Evolutionary conservation across 2,329 filamentous ascomycete species (phyloP), one percentile per base, ranked within the genome.

Genomic region (Scorias spongiosa): DNA sequence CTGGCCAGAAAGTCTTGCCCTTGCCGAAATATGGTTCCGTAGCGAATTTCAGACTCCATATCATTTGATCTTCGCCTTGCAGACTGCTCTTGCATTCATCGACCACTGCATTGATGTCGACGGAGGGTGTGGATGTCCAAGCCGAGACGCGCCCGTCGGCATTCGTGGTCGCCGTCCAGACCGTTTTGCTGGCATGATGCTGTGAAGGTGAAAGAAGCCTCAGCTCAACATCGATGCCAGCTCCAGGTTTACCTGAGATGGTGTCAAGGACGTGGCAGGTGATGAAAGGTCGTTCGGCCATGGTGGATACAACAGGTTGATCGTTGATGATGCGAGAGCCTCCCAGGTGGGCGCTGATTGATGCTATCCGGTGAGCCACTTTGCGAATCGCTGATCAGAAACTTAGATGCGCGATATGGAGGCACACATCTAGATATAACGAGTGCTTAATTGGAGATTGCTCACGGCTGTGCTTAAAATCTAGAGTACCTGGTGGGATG

Each of bases 261-360:
- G 84, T 89, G 70, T 91, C 83, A 61, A 91, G 83, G 63, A 88
- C 76, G 69, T 91, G 84, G 69, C 84, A 89, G 62, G 84, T 89
- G 57, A 91, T 89, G 58, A 76, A 76, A 52, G 60, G 69, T 60
- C 53, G 54, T 42, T 48, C 38, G 12, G 38, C 32, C 32, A 36
- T 36, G 12, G 32, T 36, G 32, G 12, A 12, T 12, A 12, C 15
- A 5, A 15, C 12, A 12, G 11, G 11, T 12, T 36, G 32, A 15
- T 12, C 11, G 32, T 3, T 36, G 15, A 9, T 12, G 32, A 36
- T 12, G 15, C 15, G 32, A 36, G 12, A 5, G 32, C 32, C 32
- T 36, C 32, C 32, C 32, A 36, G 9, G 15, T 36, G 32, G 32
- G 32, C 32, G 32, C 32, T 36, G 32, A 36, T 36, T 12, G 32